Conservation (phyloP, 352 stramenopile genomes). For the Globisporangium sylvaticum region DNA sequence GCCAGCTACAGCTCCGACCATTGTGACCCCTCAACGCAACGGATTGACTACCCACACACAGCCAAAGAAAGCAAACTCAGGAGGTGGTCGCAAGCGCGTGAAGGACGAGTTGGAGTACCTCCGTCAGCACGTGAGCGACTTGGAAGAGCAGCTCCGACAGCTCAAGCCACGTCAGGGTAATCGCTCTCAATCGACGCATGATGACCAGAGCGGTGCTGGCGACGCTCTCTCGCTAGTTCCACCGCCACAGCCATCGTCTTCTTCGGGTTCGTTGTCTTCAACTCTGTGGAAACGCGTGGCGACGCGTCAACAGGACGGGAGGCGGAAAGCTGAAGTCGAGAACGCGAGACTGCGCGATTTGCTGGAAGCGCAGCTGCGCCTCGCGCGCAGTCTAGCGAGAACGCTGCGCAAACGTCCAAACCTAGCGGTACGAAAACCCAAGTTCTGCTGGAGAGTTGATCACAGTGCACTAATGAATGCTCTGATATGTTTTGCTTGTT, state of each 20-base stretch:
- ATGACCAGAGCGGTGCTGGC: no score
- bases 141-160: conserved; percentile 4
- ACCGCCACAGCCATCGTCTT: neutral
- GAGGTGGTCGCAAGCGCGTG: neutral
- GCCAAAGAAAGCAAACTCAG: neutral
- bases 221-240: no score
- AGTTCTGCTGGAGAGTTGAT: no score
- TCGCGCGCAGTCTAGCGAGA: neutral
- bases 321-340: neutral
- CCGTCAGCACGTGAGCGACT: conserved; percentile 3
- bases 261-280: neutral
- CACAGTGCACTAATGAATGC: no score
- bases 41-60: neutral
- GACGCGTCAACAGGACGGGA: neutral
- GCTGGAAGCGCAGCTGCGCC: neutral
- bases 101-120: conserved; percentile 11
- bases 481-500: neutral
- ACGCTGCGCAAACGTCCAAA: conserved; percentile 4
- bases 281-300: conserved; percentile 4
- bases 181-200: neutral
- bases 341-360: conserved; percentile 1
- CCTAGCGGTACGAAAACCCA: neutral
- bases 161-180: neutral
- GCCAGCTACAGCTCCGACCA: neutral
- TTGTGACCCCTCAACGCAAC: neutral